phyloP scores from a whole-genome alignment of 2,329 filamentous ascomycete genomes.

The Microascus cirrosus region DNA sequence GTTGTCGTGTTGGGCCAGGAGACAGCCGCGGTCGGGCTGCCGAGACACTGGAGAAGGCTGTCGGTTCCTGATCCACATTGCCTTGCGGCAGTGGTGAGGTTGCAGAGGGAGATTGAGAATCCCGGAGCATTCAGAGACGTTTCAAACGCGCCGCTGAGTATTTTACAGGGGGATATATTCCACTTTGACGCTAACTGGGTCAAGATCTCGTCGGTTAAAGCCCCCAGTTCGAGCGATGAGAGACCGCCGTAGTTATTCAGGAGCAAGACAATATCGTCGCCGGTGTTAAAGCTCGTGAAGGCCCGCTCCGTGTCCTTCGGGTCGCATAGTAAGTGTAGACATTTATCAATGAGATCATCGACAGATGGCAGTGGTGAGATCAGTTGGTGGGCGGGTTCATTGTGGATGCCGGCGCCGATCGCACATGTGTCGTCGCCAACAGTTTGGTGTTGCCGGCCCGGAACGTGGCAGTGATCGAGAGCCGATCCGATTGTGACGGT shows the following conservation, averaged over 20 bases:
- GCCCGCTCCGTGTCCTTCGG: slow-evolving; percentile 36
- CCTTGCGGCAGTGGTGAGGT: slow-evolving; percentile 35
- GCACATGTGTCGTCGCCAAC: slow-evolving; percentile 34
- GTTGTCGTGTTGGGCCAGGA: slow-evolving; percentile 41
- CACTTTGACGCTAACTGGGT: slow-evolving; percentile 26
- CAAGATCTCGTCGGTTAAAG: slow-evolving; percentile 40
- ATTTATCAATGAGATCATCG: slow-evolving; percentile 38
- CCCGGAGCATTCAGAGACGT: slow-evolving; percentile 64
- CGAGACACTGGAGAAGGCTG: slow-evolving; percentile 51
- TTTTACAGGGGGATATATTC: slow-evolving; percentile 33
- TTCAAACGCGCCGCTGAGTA: slow-evolving; percentile 54
- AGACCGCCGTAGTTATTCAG: slow-evolving; percentile 51
- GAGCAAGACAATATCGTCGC: slow-evolving; percentile 39
- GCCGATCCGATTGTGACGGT: slow-evolving; percentile 47
- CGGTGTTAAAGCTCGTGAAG: slow-evolving; percentile 33
- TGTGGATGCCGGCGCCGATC: slow-evolving; percentile 56
- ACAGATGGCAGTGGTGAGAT: slow-evolving; percentile 38
- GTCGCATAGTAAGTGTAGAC: slow-evolving; percentile 51
- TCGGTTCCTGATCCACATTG: slow-evolving; percentile 32
- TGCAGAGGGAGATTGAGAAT: slow-evolving; percentile 58
- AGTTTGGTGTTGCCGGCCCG: slow-evolving; percentile 25
- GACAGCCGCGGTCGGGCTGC: slow-evolving; percentile 45
- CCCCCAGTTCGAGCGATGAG: slow-evolving; percentile 44
- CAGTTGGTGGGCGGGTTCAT: slow-evolving; percentile 51
- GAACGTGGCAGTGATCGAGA: slow-evolving; percentile 50